Percentiles rank a stretch among this genome's conserved stretches.
phyloP scores from a whole-genome alignment of 2,329 filamentous ascomycete species.

The Elsinoe arachidis region DNA sequence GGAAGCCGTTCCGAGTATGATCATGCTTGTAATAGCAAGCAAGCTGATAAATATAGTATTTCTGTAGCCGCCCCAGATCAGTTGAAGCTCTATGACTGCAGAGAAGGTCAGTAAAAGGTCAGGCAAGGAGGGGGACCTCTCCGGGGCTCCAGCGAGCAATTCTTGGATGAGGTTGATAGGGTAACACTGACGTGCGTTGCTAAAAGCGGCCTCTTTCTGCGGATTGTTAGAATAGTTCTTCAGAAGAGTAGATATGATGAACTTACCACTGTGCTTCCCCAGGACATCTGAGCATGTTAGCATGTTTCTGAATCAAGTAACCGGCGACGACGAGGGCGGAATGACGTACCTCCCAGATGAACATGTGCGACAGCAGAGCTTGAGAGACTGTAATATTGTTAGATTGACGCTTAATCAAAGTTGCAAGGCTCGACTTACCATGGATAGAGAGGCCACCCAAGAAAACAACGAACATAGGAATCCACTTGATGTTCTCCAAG shows the following conservation, averaged over 20 bases:
- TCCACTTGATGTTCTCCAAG: conserved; percentile 54
- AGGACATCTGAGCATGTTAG: conserved; percentile 31
- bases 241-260: no score
- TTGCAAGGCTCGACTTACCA: conserved; percentile 20
- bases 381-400: conserved; percentile 23
- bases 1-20: conserved; percentile 47
- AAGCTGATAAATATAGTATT: conserved; percentile 42
- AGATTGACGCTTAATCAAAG: background rate
- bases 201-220: conserved; percentile 47
- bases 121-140: background rate
- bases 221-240: no score
- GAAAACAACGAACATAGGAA: conserved; percentile 38
- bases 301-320: conserved; percentile 32
- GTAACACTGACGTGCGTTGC: conserved; percentile 38
- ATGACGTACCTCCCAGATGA: conserved; percentile 42
- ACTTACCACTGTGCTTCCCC: conserved; percentile 48
- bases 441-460: conserved; percentile 11
- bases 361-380: conserved; percentile 31
- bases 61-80: conserved; percentile 13
- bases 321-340: conserved; percentile 33
- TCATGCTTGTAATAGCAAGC: conserved; percentile 38
- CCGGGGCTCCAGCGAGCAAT: background rate
- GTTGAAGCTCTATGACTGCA: background rate
- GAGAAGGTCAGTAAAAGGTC: background rate
- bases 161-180: background rate